Conservation (phyloP, 352 stramenopile genomes). For the Globisporangium rhizosaccharum region DNA sequence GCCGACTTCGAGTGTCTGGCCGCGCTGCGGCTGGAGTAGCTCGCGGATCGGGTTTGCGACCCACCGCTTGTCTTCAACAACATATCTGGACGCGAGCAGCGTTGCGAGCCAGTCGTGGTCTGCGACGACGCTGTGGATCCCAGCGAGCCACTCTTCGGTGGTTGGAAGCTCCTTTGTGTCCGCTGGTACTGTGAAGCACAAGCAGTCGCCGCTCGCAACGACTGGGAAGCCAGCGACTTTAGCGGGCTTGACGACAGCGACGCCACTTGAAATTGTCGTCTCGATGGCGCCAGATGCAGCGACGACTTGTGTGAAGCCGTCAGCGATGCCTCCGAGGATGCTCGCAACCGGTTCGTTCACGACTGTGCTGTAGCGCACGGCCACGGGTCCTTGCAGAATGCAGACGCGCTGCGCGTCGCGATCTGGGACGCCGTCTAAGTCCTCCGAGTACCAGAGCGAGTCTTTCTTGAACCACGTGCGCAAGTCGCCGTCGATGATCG, state of each 20-base stretch:
- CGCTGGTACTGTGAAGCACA: background rate
- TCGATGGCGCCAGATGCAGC: constrained; percentile 9
- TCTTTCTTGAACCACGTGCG: constrained; percentile 85
- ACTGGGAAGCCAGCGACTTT: constrained; percentile 19
- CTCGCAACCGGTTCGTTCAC: constrained; percentile 72
- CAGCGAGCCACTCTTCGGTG: background rate
- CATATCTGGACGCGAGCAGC: constrained; percentile 44
- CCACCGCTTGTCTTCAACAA: constrained; percentile 61
- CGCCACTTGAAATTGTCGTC: background rate
- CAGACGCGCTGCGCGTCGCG: constrained; percentile 77
- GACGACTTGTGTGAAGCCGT: constrained; percentile 50
- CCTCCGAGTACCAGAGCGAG: constrained; percentile 88
- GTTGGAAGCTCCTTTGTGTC: background rate
- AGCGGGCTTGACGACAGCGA: constrained; percentile 10
- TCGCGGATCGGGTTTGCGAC: constrained; percentile 54
- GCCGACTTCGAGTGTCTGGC: constrained; percentile 39
- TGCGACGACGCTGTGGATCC: background rate
- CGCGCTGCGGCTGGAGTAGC: constrained; percentile 39
- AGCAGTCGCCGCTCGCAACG: background rate
- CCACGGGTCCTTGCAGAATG: constrained; percentile 79
- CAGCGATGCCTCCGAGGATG: constrained; percentile 63
- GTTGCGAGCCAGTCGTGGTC: constrained; percentile 33
- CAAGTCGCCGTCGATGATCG: constrained; percentile 76
- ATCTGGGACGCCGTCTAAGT: constrained; percentile 74
- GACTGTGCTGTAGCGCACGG: constrained; percentile 72